Percentiles rank a stretch among this genome's conserved stretches.
Conservation (phyloP, 2,329 filamentous ascomycete genomes). For the Paecilomyces fulvus region DNA sequence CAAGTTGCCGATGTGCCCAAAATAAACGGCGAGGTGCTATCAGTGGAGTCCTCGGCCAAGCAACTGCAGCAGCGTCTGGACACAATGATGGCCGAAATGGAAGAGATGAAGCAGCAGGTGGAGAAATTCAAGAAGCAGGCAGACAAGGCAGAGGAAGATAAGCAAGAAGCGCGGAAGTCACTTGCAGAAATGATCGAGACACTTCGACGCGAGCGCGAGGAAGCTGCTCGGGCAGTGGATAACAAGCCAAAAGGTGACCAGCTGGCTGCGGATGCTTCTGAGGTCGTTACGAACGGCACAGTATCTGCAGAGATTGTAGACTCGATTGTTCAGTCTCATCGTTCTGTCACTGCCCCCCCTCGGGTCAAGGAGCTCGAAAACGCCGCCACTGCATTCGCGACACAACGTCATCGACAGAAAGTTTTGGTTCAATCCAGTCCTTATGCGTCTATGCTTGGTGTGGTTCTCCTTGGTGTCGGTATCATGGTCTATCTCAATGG, state of each 20-base stretch:
- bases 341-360: conserved; percentile 46
- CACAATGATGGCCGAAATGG: conserved; percentile 69
- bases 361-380: conserved; percentile 29
- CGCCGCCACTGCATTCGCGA: conserved; percentile 36
- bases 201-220: conserved; percentile 59
- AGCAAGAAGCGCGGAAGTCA: conserved; percentile 61
- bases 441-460: conserved; percentile 73
- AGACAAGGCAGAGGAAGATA: conserved; percentile 71
- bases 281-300: not conserved
- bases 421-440: conserved; percentile 53
- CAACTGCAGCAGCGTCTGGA: conserved; percentile 66
- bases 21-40: conserved; percentile 24
- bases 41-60: conserved; percentile 25
- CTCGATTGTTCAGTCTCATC: conserved; percentile 16
- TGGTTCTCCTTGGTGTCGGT: conserved; percentile 72
- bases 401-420: conserved; percentile 23
- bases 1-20: conserved; percentile 9
- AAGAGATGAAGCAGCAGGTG: conserved; percentile 69
- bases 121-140: conserved; percentile 69
- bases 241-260: conserved; percentile 9
- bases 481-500: conserved; percentile 82
- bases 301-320: not conserved
- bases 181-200: conserved; percentile 82
- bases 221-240: conserved; percentile 42
- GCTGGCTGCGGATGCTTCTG: not conserved